Evolutionary conservation across 2,329 filamentous ascomycete genomes (phyloP).

Genomic region (Xylogone sp.): DNA sequence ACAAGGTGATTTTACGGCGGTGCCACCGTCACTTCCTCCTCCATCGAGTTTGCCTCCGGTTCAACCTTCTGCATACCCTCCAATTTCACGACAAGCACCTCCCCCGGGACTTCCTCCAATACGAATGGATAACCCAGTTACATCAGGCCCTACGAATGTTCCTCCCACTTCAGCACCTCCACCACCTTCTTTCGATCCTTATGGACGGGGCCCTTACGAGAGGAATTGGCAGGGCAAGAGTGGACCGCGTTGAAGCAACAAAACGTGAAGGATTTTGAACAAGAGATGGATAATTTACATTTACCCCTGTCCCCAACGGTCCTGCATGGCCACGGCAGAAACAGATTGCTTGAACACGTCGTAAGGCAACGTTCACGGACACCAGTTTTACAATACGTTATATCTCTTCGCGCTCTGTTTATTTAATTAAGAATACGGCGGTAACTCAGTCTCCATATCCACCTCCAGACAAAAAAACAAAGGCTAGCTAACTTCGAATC

Average conservation of each 20-base stretch:
- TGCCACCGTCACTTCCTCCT: slow-evolving; percentile 23
- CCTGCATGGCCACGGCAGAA: too few species aligned
- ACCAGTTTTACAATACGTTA: too few species aligned
- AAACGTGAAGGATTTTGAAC: too few species aligned
- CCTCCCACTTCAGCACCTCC: slow-evolving; percentile 15
- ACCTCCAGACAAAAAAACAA: not conserved
- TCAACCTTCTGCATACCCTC: slow-evolving; percentile 15
- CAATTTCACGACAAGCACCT: slow-evolving; percentile 13
- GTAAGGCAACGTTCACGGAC: too few species aligned
- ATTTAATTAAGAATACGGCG: too few species aligned
- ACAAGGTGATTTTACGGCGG: slow-evolving; percentile 22
- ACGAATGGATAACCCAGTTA: slow-evolving; percentile 20
- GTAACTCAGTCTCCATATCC: not conserved
- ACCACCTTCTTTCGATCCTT: slow-evolving; percentile 20
- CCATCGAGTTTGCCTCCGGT: slow-evolving; percentile 24
- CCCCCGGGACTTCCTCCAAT: slow-evolving; percentile 23
- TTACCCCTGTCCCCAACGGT: too few species aligned
- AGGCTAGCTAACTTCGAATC: not conserved
- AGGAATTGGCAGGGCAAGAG: slow-evolving; percentile 23
- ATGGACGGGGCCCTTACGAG: slow-evolving; percentile 19
- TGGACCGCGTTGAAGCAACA: slow-evolving; percentile 12
- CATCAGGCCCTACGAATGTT: slow-evolving; percentile 6
- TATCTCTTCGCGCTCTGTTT: too few species aligned
- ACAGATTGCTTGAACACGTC: too few species aligned
- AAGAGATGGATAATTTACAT: too few species aligned